Base-by-base conservation (phyloP, 495 filamentous ascomycete species). In the Aspergillus coremiiformis region DNA sequence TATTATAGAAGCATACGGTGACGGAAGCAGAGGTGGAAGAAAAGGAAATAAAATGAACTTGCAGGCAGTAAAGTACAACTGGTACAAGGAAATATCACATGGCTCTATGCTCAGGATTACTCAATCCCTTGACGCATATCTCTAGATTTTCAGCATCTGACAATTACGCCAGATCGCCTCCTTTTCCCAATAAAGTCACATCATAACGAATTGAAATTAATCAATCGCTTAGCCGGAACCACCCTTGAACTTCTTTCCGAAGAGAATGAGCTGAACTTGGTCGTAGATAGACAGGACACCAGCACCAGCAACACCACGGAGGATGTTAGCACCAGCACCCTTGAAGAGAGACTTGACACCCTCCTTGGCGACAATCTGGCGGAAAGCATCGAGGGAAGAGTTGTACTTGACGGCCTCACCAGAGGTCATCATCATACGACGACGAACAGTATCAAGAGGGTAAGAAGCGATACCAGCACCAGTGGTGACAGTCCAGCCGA, bases 221-320 rank as follows among this genome's bases (percentile, higher is more conserved):
- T 67, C 56, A 67, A 62, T 60, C 59, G 66, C 66, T 47, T 80
- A 86, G n/a, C n/a, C n/a, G n/a, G n/a, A n/a, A n/a, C n/a, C n/a
- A n/a, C n/a, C n/a, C 89, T 95, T 96, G 93, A 90, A 98, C 79
- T 89, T 86, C 89, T 98, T 96, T 71, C 93, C 93, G 88, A 98
- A 96, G 76, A 98, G 79, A 71, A 98, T 74, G 67, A 98, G 81
- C 85, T 98, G 93, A 72, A 85, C 88, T 81, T 97, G 93, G 74
- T 98, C 93, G 77, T 98, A 98, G 88, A 98, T 95, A 69, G 93
- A 98, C 69, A 98, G 83, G 74, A 98, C 93, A 97, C 93, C 93
- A 78, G 93, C 93, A 90, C 93, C 93, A 69, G 93, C 93, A 67
- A 98, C 93, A 96, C 93, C 93, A 95, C 93, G 93, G 80, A 98